Conservation (phyloP, 345 rosid species). For the Punica granatum region DNA sequence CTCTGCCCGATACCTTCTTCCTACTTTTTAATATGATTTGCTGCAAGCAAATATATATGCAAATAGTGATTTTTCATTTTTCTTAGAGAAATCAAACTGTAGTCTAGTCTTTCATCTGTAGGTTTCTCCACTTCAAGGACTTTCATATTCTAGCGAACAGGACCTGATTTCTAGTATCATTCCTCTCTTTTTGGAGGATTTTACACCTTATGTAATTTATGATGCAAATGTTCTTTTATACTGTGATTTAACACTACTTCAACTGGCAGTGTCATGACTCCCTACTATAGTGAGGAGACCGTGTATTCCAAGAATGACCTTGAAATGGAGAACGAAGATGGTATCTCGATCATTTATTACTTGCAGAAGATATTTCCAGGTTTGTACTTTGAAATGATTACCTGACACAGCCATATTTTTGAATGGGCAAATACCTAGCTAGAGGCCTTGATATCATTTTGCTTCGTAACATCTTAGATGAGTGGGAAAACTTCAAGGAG, state of each 20-base stretch:
- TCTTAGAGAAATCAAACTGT: not conserved
- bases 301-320: conserved; percentile 87
- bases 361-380: conserved; percentile 97
- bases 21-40: not conserved
- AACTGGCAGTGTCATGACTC: conserved; percentile 80
- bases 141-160: not conserved
- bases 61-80: not conserved
- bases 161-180: not conserved
- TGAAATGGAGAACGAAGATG: conserved; percentile 96
- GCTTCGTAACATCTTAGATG: conserved; percentile 42
- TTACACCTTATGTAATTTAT: not conserved
- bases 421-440: not conserved
- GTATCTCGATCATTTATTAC: conserved; percentile 86
- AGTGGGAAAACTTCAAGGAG: conserved; percentile 95
- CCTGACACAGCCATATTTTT: not conserved
- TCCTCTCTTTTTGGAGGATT: not conserved
- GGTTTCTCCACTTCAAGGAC: not conserved
- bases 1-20: not conserved
- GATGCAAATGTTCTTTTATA: not conserved
- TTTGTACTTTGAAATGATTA: conserved; percentile 16
- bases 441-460: not conserved
- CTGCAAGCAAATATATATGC: not conserved
- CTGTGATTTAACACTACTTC: not conserved
- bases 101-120: not conserved
- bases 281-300: conserved; percentile 96